Evolutionary conservation across 805 yeast species (phyloP).

Genomic region (Candida alai): DNA sequence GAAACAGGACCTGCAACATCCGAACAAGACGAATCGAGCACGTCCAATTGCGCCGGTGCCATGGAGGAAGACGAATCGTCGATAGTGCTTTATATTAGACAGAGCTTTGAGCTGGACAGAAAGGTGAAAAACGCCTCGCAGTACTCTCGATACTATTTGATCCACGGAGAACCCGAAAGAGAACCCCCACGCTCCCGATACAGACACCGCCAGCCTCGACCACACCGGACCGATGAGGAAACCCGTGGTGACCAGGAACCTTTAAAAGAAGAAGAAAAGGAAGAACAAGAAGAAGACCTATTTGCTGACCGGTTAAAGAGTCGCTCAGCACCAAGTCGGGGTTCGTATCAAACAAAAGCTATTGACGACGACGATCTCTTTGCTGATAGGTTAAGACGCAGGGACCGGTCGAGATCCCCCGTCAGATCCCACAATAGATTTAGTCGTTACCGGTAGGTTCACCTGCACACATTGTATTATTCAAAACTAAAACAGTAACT

Average conservation of each 20-base stretch:
- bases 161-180: constrained; percentile 68
- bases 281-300: constrained; percentile 29
- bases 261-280: constrained; percentile 2
- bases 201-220: too few relatives aligned
- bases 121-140: constrained; percentile 56
- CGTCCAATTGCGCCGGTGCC: not conserved
- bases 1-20: not conserved
- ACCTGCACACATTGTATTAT: too few relatives aligned
- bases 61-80: constrained; percentile 41
- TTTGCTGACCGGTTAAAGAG: constrained; percentile 25
- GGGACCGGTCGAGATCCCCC: constrained; percentile 20
- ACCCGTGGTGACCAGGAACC: too few relatives aligned
- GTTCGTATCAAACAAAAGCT: constrained; percentile 11
- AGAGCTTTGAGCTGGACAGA: constrained; percentile 49
- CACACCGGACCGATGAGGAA: constrained; percentile 6
- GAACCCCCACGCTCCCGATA: too few relatives aligned
- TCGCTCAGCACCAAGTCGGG: not conserved
- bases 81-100: constrained; percentile 42
- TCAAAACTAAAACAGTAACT: too few relatives aligned
- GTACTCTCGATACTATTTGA: constrained; percentile 58
- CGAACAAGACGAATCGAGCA: constrained; percentile 2
- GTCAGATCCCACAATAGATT: constrained; percentile 11
- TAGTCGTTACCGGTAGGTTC: too few relatives aligned
- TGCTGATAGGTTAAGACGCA: constrained; percentile 27
- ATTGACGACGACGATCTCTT: constrained; percentile 34